Percentiles rank a stretch among this genome's conserved stretches.
Evolutionary conservation across 208 protist species (phyloP).

Genomic region (Wallacemonas rigidus): DNA sequence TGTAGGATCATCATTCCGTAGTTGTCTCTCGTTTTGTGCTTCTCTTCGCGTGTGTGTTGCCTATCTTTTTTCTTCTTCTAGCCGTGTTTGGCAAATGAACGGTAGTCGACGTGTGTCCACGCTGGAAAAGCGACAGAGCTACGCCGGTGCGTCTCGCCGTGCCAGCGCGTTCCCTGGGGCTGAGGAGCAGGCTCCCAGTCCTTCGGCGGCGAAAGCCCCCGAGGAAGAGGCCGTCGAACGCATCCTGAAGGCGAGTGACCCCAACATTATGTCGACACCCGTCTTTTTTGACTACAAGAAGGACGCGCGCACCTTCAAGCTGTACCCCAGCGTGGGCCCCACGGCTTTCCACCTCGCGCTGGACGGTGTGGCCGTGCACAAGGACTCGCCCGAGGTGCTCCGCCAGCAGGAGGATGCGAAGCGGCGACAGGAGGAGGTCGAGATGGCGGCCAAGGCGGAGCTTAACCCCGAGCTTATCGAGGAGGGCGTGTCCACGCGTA

Average conservation of each 20-base stretch:
- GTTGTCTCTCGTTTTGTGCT: not conserved
- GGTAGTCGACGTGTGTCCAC: constrained; percentile 18
- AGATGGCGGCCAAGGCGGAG: constrained; percentile 75
- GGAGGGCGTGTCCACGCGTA: constrained; percentile 82
- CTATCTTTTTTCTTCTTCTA: constrained; percentile 18
- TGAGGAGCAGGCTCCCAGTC: constrained; percentile 10
- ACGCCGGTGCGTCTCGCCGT: constrained; percentile 3
- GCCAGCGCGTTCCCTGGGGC: constrained; percentile 9
- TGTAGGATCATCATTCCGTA: too few relatives aligned
- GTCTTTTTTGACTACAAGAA: constrained; percentile 95
- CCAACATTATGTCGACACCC: constrained; percentile 87
- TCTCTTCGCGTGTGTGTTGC: constrained; percentile 14
- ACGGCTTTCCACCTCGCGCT: constrained; percentile 83
- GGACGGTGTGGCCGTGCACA: constrained; percentile 84
- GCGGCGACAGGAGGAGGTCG: constrained; percentile 70
- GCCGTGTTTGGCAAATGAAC: constrained; percentile 20
- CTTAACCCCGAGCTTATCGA: constrained; percentile 86
- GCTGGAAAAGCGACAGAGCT: constrained; percentile 14
- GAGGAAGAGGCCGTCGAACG: constrained; percentile 89
- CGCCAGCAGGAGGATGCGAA: constrained; percentile 87
- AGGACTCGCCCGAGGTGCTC: constrained; percentile 84
- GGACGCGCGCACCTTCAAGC: constrained; percentile 90
- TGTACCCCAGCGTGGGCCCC: constrained; percentile 87
- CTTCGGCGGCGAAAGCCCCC: constrained; percentile 25
- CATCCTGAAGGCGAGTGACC: constrained; percentile 94